phyloP scores from a whole-genome alignment of 257 asterid genomes.

The Prunella vulgaris region DNA sequence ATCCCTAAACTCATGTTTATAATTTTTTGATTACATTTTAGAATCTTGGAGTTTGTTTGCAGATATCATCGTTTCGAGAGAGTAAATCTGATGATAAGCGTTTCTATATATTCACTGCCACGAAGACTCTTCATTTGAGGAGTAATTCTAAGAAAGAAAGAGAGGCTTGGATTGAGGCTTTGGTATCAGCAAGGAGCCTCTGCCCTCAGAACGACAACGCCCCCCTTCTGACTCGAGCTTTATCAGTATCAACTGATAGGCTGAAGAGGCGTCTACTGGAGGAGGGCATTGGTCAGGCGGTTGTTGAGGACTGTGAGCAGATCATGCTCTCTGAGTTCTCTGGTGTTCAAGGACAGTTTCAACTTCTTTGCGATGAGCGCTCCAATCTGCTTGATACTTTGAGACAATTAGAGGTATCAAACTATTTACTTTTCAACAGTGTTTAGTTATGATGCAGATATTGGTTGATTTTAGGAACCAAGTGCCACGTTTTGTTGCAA shows the following conservation, averaged over 20 bases:
- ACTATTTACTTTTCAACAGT: neutral
- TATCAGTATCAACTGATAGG: conserved; percentile 76
- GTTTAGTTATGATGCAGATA: neutral
- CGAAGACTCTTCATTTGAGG: conserved; percentile 89
- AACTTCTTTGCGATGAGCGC: conserved; percentile 69
- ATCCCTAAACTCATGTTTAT: no score
- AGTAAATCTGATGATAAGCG: conserved; percentile 84
- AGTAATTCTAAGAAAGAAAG: conserved; percentile 72
- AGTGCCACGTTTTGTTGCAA: neutral
- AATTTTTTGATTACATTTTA: no score
- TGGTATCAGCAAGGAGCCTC: conserved; percentile 60
- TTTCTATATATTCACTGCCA: conserved; percentile 86
- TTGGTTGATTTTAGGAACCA: neutral
- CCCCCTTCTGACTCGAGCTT: conserved; percentile 51
- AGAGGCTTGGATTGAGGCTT: conserved; percentile 81
- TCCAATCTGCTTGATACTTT: conserved; percentile 71
- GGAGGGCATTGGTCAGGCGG: conserved; percentile 69
- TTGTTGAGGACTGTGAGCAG: conserved; percentile 85
- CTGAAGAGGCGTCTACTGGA: conserved; percentile 70
- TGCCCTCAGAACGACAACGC: conserved; percentile 52
- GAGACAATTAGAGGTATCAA: conserved; percentile 78
- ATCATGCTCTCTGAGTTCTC: conserved; percentile 86
- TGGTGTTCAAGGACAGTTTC: conserved; percentile 70
- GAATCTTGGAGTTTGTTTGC: conserved; percentile 20
- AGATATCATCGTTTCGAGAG: conserved; percentile 93